Evolutionary conservation across 2,329 filamentous ascomycete species (phyloP), one percentile per base, ranked within the genome.

Genomic region (Ascochyta lentis): DNA sequence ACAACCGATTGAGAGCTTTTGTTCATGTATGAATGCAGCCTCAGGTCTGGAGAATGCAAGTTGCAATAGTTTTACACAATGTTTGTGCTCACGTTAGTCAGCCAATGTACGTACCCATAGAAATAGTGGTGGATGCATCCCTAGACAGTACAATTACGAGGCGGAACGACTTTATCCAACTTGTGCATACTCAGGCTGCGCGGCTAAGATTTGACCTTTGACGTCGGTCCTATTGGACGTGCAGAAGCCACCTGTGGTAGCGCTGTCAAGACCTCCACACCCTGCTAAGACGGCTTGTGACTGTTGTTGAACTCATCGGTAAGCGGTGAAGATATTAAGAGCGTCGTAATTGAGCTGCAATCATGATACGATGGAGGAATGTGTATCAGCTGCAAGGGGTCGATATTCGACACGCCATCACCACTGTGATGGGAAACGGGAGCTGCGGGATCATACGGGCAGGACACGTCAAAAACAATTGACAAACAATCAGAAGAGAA

Each of bases 361-460:
- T 41, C 45, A 40, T 49, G 46, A 47, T 26, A 26, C 38, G 35
- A 49, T 40, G 38, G 39, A 52, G 47, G 41, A 43, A 46, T 57
- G 48, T 29, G 27, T 22, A 24, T 49, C 4, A 22, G 33, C 49
- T 40, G 54, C 40, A 57, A 57, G 54, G 48, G 54, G 34, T 47
- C 52, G 44, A 39, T 44, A 49, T 37, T 34, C 38, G 39, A 50
- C 47, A 49, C 38, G 13, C 44, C 39, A 44, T 49, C 27, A 34
- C 60, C 62, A 55, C 56, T 42, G 37, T 58, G 48, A 52, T 56
- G 59, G 67, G 63, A 60, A 62, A 64, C 56, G 61, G 61, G 68
- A 62, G 64, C 67, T 43, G 64, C 65, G 68, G 65, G 61, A 70
- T 61, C 60, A 58, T 37, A 61, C 59, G 66, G 68, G 65, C 69